Percentiles rank a stretch among this genome's conserved stretches.
Conservation (phyloP, 371 early-diverging fungal species). For the Syncephalastrum monosporum region DNA sequence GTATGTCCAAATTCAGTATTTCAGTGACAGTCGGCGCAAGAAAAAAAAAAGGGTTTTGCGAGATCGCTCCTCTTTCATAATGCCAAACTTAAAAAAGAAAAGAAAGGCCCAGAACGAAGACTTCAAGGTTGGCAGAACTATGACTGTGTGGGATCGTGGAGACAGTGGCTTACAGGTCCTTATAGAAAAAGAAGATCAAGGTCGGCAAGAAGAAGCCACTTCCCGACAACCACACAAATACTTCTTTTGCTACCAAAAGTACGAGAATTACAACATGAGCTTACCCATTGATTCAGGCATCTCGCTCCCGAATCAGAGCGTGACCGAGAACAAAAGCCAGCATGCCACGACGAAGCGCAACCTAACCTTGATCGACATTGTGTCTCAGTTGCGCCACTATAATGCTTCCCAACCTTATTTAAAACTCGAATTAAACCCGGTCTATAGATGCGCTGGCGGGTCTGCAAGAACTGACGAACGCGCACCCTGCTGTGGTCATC, state of each 20-base stretch:
- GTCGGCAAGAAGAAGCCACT: conserved; percentile 85
- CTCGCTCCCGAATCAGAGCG: conserved; percentile 73
- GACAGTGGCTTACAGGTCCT: background rate
- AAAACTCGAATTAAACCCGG: no score
- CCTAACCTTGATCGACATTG: conserved; percentile 68
- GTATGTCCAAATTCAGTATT: no score
- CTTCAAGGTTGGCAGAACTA: conserved; percentile 57
- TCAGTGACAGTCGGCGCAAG: no score
- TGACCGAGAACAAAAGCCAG: conserved; percentile 71
- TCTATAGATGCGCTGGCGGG: conserved; percentile 68
- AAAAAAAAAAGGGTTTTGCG: no score
- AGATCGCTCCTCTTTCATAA: conserved; percentile 12
- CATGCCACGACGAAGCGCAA: conserved; percentile 73
- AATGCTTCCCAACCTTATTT: conserved; percentile 36
- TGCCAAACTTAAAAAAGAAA: conserved; percentile 76
- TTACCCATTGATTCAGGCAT: conserved; percentile 52
- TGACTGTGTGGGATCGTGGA: background rate
- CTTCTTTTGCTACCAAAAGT: conserved; percentile 85
- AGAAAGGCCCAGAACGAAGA: conserved; percentile 79
- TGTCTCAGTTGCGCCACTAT: conserved; percentile 78
- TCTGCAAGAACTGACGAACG: conserved; percentile 62
- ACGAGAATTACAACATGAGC: conserved; percentile 10
- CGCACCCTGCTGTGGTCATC: conserved; percentile 54
- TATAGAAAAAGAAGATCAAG: conserved; percentile 88
- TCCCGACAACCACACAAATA: conserved; percentile 79